Conservation (phyloP, 352 stramenopile species). For the Thalassiosira livingstoniorum region DNA sequence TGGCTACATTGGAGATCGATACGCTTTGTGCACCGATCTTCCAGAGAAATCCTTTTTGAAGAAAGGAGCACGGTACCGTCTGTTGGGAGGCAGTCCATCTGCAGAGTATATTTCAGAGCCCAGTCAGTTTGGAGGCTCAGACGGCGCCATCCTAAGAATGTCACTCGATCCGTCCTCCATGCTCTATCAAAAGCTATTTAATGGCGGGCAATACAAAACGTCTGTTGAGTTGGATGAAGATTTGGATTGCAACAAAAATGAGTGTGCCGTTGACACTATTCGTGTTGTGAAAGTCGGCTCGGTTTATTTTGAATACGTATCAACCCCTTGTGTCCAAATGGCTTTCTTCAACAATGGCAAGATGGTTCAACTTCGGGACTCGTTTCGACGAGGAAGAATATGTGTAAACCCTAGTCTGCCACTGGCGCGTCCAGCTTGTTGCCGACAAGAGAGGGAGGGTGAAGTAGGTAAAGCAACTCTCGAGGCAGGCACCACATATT, state of each 20-base stretch:
- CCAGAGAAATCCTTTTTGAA: conserved; percentile 65
- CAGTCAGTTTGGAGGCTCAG: too few species aligned
- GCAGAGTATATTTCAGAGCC: conserved; percentile 58
- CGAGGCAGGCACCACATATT: conserved; percentile 27
- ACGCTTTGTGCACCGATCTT: conserved; percentile 69
- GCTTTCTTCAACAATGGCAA: conserved; percentile 72
- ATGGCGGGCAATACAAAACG: conserved; percentile 45
- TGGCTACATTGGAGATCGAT: conserved; percentile 78
- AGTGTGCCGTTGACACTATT: conserved; percentile 74
- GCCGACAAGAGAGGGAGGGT: conserved; percentile 17
- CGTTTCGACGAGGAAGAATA: conserved; percentile 43
- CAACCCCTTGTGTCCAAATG: conserved; percentile 68
- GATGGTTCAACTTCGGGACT: conserved; percentile 48
- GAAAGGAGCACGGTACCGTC: conserved; percentile 60
- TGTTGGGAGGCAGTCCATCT: conserved; percentile 50
- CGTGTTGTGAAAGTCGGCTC: conserved; percentile 68
- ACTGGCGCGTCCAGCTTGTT: conserved; percentile 45
- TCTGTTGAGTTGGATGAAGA: conserved; percentile 51
- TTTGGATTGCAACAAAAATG: conserved; percentile 54
- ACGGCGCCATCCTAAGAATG: conserved; percentile 38
- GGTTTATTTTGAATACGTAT: conserved; percentile 81
- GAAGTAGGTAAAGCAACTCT: conserved; percentile 35
- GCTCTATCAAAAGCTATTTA: conserved; percentile 55
- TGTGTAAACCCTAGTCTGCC: too few species aligned
- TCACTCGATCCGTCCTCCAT: conserved; percentile 31